Conservation (phyloP, 2,329 filamentous ascomycete species). For the Cercospora canescens region DNA sequence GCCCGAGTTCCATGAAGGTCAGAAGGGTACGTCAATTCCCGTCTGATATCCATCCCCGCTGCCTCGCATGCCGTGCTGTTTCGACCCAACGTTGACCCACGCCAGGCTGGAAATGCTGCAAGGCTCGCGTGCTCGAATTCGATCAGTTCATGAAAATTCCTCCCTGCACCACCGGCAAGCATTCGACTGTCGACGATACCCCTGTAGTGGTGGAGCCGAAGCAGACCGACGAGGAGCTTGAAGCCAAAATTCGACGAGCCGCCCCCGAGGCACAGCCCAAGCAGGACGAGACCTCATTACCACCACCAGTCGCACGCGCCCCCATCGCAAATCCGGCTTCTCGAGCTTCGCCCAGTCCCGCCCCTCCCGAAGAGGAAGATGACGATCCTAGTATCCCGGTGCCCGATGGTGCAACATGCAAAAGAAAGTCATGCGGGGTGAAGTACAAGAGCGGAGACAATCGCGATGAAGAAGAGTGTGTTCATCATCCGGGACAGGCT, state of each 20-base stretch:
- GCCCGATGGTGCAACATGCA: slow-evolving; percentile 72
- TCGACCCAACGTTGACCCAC: background rate
- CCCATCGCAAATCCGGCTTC: slow-evolving; percentile 32
- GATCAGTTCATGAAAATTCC: slow-evolving; percentile 94
- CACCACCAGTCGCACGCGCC: slow-evolving; percentile 31
- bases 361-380: slow-evolving; percentile 74
- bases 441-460: slow-evolving; percentile 62
- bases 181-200: slow-evolving; percentile 81
- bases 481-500: slow-evolving; percentile 84
- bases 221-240: slow-evolving; percentile 32
- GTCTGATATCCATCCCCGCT: background rate
- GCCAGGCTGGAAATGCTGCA: slow-evolving; percentile 97
- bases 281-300: slow-evolving; percentile 26
- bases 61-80: background rate
- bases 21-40: slow-evolving; percentile 72
- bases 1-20: slow-evolving; percentile 94
- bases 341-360: slow-evolving; percentile 49
- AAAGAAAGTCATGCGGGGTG: slow-evolving; percentile 71
- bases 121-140: slow-evolving; percentile 92
- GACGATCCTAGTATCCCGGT: slow-evolving; percentile 78
- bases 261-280: slow-evolving; percentile 24
- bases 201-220: slow-evolving; percentile 40
- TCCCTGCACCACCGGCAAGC: slow-evolving; percentile 89
- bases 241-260: slow-evolving; percentile 32
- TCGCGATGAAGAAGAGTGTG: slow-evolving; percentile 73